Evolutionary conservation across 225 moss, liverwort and hornwort species (phyloP), one percentile per base, ranked within the genome.

Genomic region (Asterella californica): DNA sequence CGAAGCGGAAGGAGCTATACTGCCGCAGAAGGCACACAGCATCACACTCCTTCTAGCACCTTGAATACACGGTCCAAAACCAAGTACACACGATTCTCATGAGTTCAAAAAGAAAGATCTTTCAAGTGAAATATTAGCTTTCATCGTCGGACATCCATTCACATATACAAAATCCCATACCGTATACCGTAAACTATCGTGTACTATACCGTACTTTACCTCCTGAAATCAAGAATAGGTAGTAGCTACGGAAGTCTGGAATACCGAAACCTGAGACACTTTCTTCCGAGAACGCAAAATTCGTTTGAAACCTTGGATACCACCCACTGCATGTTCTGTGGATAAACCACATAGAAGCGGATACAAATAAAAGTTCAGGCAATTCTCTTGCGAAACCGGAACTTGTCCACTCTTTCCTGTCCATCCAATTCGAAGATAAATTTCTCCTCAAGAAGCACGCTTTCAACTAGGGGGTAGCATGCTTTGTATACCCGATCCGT

Each of bases 401-500:
- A 75, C 75, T 54, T 75, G 33, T 55, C 73, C 55, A 52, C 32
- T 52, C 34, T 34, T 37, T 75, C 33, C 33, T 75, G 75, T 75
- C 75, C 32, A 55, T 54, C 19, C 54, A 57, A 32, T 75, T 34
- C 55, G 75, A 52, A 75, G 75, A 75, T 75, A 54, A 75, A 50
- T 75, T 55, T 75, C 75, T 75, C 75, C 75, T 57, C 75, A 74
- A 75, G 49, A 73, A 75, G 75, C 75, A 75, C 75, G 75, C 75
- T 75, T 54, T 75, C 30, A 54, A 55, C 75, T 55, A 54, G 5
- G 75, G 73, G 73, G 65, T 27, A 33, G 65, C 33, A 15, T 65
- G 29, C 65, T 65, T 65, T 9, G 4, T 15, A 15, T 17, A 73
- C 29, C 32, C 27, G 50, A 73, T 72, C 73, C 72, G 45, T 21